Percentiles rank a stretch among this genome's conserved stretches.
These are phyloP conservation scores for Pyrus betulifolia DNA, from an alignment of 306 rosid species.

Conservation along the genomic window DNA sequence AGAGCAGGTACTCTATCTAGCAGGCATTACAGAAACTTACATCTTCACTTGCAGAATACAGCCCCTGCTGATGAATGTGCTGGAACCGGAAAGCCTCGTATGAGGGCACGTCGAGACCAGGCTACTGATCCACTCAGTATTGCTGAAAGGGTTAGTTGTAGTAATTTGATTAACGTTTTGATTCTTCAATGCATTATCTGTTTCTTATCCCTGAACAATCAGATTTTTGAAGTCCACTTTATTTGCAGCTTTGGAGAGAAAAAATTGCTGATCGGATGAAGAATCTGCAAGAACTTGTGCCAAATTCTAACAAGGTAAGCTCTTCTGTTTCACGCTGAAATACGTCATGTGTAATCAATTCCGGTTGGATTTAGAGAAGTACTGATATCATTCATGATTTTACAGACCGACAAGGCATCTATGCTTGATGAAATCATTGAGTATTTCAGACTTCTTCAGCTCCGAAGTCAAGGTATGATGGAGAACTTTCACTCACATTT, in stretches of 20 bases:
- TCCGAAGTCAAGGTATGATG: constrained; percentile 38
- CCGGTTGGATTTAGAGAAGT: not conserved
- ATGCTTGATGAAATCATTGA: constrained; percentile 47
- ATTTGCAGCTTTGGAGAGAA: constrained; percentile 37
- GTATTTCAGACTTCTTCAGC: constrained; percentile 42
- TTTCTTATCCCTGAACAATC: not conserved
- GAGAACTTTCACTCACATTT: not conserved
- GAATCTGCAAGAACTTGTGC: constrained; percentile 38
- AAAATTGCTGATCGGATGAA: constrained; percentile 45
- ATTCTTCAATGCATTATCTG: too few species aligned
- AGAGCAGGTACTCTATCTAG: too few species aligned
- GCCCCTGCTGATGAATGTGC: constrained; percentile 2
- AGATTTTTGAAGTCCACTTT: not conserved
- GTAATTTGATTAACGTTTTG: not conserved
- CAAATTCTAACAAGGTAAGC: constrained; percentile 32
- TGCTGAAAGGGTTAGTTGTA: constrained; percentile 42
- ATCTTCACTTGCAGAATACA: not conserved
- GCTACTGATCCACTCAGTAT: constrained; percentile 49
- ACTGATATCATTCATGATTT: not conserved
- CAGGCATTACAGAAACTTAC: not conserved
- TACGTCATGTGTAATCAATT: not conserved
- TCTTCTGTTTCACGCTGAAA: not conserved
- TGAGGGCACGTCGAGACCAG: constrained; percentile 43
- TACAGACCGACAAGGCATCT: constrained; percentile 42
- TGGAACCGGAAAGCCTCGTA: constrained; percentile 20